Percentiles rank a stretch among this genome's conserved stretches.
phyloP scores from a whole-genome alignment of 306 rosid species.

The Rosa rugosa region DNA sequence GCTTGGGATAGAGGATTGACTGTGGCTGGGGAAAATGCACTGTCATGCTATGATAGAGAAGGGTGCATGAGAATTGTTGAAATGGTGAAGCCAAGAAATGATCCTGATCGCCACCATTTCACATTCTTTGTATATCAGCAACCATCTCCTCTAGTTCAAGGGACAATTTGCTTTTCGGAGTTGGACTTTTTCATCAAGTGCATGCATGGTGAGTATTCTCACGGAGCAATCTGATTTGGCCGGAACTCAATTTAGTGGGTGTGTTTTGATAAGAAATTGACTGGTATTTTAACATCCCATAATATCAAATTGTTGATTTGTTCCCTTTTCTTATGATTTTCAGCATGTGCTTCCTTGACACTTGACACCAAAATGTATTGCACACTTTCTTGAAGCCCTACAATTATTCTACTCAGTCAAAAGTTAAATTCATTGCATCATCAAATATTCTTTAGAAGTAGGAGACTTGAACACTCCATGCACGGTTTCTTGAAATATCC shows the following conservation, averaged over 20 bases:
- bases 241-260: background rate
- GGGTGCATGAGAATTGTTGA: slow-evolving; percentile 71
- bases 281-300: background rate
- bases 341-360: background rate
- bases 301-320: background rate
- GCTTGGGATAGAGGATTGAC: slow-evolving; percentile 82
- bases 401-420: background rate
- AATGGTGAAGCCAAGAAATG: slow-evolving; percentile 82
- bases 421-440: background rate
- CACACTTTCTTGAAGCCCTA: background rate
- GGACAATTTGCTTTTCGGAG: slow-evolving; percentile 68
- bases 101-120: slow-evolving; percentile 84
- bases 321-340: background rate
- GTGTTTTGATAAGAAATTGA: background rate
- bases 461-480: background rate
- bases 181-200: slow-evolving; percentile 80
- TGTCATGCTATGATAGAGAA: slow-evolving; percentile 74
- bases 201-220: slow-evolving; percentile 82
- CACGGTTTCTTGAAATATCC: background rate
- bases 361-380: background rate
- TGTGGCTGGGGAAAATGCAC: slow-evolving; percentile 85
- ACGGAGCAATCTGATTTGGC: slow-evolving; percentile 13
- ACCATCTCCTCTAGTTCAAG: slow-evolving; percentile 64
- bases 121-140: slow-evolving; percentile 77
- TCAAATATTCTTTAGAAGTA: background rate